These are phyloP conservation scores for Aspergillus glaucus DNA, from an alignment of 2,329 filamentous ascomycete genomes.

Conservation along the genomic window DNA sequence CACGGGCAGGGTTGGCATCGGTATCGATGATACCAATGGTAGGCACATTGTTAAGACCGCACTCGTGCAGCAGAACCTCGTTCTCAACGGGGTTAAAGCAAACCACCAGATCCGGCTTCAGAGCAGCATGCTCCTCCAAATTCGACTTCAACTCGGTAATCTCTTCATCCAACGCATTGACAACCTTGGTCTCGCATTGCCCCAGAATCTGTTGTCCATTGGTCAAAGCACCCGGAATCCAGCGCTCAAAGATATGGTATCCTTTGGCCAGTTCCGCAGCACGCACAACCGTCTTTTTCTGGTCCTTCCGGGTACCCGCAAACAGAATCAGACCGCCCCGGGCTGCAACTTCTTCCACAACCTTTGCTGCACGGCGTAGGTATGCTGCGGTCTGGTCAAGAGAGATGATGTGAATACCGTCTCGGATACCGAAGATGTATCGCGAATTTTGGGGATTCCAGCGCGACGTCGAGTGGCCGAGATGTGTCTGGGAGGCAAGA, in stretches of 20 bases:
- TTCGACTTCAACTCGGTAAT: slow-evolving; percentile 60
- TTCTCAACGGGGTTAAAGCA: slow-evolving; percentile 93
- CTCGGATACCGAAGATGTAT: slow-evolving; percentile 86
- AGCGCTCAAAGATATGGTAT: slow-evolving; percentile 87
- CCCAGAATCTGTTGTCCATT: slow-evolving; percentile 87
- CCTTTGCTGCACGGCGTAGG: slow-evolving; percentile 83
- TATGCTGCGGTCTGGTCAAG: slow-evolving; percentile 84
- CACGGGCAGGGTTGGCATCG: slow-evolving; percentile 83
- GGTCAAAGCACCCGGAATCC: slow-evolving; percentile 86
- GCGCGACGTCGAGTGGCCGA: slow-evolving; percentile 81
- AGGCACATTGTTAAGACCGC: slow-evolving; percentile 77
- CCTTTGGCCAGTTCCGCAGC: slow-evolving; percentile 71
- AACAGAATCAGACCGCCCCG: slow-evolving; percentile 82
- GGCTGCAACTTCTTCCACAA: slow-evolving; percentile 80
- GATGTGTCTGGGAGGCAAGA: slow-evolving; percentile 77
- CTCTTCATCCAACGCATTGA: slow-evolving; percentile 66
- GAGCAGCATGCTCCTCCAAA: slow-evolving; percentile 55
- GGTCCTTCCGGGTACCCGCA: slow-evolving; percentile 77
- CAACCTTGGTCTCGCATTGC: slow-evolving; percentile 62
- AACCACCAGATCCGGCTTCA: slow-evolving; percentile 85
- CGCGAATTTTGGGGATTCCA: slow-evolving; percentile 94
- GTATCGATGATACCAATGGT: slow-evolving; percentile 95
- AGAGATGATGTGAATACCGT: slow-evolving; percentile 87
- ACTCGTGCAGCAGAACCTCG: slow-evolving; percentile 83
- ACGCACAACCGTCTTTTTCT: slow-evolving; percentile 71